phyloP scores from a whole-genome alignment of 805 yeast genomes.

The Candida gorgasii region DNA sequence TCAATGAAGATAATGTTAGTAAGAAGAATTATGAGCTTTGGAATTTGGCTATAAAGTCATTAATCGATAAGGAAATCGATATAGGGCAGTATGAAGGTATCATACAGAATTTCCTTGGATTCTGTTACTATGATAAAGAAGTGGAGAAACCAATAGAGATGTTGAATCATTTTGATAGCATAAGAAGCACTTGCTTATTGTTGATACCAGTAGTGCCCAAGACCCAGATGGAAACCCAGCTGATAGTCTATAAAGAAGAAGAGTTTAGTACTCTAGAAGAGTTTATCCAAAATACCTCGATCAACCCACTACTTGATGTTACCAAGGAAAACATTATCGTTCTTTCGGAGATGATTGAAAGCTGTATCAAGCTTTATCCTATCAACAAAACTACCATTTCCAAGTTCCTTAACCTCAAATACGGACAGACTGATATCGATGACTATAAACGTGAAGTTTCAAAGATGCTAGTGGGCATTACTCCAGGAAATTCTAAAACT shows the following conservation, averaged over 20 bases:
- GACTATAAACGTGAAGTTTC: slow-evolving; percentile 28
- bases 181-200: slow-evolving; percentile 21
- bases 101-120: slow-evolving; percentile 21
- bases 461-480: slow-evolving; percentile 24
- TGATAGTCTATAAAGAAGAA: slow-evolving; percentile 1
- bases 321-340: slow-evolving; percentile 17
- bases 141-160: slow-evolving; percentile 26
- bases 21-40: slow-evolving; percentile 22
- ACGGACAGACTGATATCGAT: slow-evolving; percentile 13
- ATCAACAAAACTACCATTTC: slow-evolving; percentile 34
- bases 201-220: slow-evolving; percentile 13
- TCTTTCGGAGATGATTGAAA: slow-evolving; percentile 24
- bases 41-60: slow-evolving; percentile 19
- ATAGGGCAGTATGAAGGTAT: slow-evolving; percentile 16
- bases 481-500: slow-evolving; percentile 22
- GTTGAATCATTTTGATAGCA: slow-evolving; percentile 28
- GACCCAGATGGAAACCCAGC: not conserved
- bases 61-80: slow-evolving; percentile 13
- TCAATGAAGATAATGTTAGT: slow-evolving; percentile 6
- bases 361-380: slow-evolving; percentile 36
- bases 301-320: slow-evolving; percentile 20
- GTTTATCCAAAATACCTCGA: slow-evolving; percentile 17
- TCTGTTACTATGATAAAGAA: slow-evolving; percentile 24
- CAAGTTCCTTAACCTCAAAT: slow-evolving; percentile 28
- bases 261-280: slow-evolving; percentile 14